Evolutionary conservation across 1,139 yeast genomes (phyloP).

Genomic region (Schwanniomyces etchellsii): DNA sequence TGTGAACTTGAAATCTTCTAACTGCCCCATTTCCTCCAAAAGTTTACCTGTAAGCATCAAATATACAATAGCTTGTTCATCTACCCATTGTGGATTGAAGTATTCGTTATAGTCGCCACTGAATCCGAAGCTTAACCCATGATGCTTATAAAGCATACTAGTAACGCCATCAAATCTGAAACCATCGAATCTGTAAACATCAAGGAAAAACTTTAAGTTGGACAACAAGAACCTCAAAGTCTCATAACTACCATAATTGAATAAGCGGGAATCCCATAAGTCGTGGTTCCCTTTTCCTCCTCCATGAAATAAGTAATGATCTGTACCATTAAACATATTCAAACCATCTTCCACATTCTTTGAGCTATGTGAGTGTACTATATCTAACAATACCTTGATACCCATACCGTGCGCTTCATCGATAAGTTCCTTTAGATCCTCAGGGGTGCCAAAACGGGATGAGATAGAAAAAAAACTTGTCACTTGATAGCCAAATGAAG

Average conservation of each 20-base stretch:
- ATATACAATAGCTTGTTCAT: conserved; percentile 80
- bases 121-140: conserved; percentile 85
- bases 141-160: conserved; percentile 85
- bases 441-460: conserved; percentile 92
- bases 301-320: conserved; percentile 89
- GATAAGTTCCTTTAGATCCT: conserved; percentile 81
- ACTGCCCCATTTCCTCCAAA: conserved; percentile 46
- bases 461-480: conserved; percentile 88
- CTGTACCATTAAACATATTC: conserved; percentile 92
- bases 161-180: conserved; percentile 97
- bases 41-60: conserved; percentile 83
- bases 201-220: conserved; percentile 81
- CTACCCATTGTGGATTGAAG: conserved; percentile 75
- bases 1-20: conserved; percentile 45
- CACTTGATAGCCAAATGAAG: conserved; percentile 94
- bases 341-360: conserved; percentile 92
- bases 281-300: conserved; percentile 82
- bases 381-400: conserved; percentile 79
- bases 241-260: conserved; percentile 87
- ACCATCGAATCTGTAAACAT: conserved; percentile 86
- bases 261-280: conserved; percentile 91
- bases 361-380: conserved; percentile 94
- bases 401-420: conserved; percentile 92
- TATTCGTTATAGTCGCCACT: conserved; percentile 93
- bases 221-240: conserved; percentile 82